Evolutionary conservation across 106 monocot genomes (phyloP), one percentile per base, ranked within the genome.

Genomic region (Narthecium ossifragum): DNA sequence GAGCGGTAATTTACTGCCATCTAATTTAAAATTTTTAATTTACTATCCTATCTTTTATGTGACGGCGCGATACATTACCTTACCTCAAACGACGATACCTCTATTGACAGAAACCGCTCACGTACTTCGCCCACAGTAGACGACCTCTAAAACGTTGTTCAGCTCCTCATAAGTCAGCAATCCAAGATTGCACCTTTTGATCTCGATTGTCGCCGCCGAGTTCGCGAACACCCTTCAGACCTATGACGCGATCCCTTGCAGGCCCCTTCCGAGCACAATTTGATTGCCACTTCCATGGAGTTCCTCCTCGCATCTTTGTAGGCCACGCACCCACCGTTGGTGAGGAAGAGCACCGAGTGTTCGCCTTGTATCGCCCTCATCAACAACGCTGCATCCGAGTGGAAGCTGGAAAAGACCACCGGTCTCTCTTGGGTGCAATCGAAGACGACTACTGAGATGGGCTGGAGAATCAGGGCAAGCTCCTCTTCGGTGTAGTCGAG

Each of bases 181-280:
- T 6, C 26, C 41, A 4, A 77, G 61, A 25, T 60, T 43, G 0
- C 47, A 24, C 48, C 62, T 56, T 46, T 58, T 77, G 36, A 66
- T 66, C 8, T 54, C 48, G 2, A 29, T 14, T 2, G 71, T 41
- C 25, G 47, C 60, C 25, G 45, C 7, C 15, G 70, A 71, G 34
- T 61, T 65, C 45, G 66, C 47, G 24, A 77, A 23, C 22, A 77
- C 54, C 2, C 53, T 66, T 41, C 61, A 54, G 2, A 66, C 70
- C 21, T 77, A 70, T 52, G 77, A 70, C 30, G 71, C 77, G 5
- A 77, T 67, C 46, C 77, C 77, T 13, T 77, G 60, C 55, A 77
- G 26, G 33, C 77, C 77, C 4, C 48, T 26, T 53, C 54, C 8
- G 4, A 12, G 40, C 77, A 77, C 0, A 77, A 39, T 30, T 50